These are phyloP conservation scores for Amphicarpaea edgeworthii DNA, from an alignment of 306 rosid genomes.

Conservation along the genomic window DNA sequence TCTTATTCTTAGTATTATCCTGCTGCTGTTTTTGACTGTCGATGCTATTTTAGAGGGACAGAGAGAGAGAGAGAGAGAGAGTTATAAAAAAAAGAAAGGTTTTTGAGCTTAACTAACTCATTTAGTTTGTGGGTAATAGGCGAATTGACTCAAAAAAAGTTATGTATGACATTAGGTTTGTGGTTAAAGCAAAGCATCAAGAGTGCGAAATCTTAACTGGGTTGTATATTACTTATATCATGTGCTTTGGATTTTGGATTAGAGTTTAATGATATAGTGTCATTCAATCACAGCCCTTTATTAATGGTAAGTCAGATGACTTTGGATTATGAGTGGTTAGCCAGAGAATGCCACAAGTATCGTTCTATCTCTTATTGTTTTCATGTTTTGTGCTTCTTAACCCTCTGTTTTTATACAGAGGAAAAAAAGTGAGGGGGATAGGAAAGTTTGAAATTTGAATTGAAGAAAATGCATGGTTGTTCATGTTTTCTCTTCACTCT, in stretches of 20 bases:
- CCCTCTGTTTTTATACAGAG: neutral
- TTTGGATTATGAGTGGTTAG: constrained; percentile 18
- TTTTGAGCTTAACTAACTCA: neutral
- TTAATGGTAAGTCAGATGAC: too few relatives aligned
- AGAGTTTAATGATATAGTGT: too few relatives aligned
- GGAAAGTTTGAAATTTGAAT: neutral
- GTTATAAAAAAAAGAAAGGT: neutral
- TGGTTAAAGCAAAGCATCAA: neutral
- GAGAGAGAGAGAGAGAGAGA: neutral
- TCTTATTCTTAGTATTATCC: neutral
- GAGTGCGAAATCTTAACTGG: neutral
- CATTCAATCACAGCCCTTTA: too few relatives aligned
- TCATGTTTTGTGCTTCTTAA: constrained; percentile 12
- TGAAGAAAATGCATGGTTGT: neutral
- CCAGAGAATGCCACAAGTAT: neutral
- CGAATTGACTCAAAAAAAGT: neutral
- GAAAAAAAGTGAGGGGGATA: neutral
- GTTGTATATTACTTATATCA: constrained; percentile 9
- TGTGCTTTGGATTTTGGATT: constrained; percentile 26
- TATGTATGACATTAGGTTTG: neutral
- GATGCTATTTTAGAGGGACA: neutral
- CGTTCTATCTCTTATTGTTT: neutral
- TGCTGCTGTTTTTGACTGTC: neutral
- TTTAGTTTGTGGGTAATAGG: neutral
- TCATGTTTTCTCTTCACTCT: neutral